Base-by-base conservation (phyloP, 305 asterid species). In the Salvia sclarea region DNA sequence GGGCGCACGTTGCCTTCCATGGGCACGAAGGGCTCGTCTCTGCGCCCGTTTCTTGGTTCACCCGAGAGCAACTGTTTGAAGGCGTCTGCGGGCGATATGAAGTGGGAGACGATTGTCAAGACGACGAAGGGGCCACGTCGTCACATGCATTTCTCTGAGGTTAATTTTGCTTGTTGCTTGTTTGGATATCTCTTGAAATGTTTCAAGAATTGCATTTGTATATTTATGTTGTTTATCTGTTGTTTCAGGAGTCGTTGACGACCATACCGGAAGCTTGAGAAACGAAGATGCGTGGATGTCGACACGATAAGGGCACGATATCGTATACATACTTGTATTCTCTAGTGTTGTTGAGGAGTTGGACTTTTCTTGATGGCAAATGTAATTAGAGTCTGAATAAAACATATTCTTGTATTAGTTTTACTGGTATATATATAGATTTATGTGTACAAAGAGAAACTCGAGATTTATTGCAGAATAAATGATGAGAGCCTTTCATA, bases 1-100 rank as follows among this genome's bases (percentile, higher is more conserved):
- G 68, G 62, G 37, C 89, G 96, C 40, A 86, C 90, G 16, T 72
- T 88, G 85, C 91, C 92, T 45, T 75, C 88, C 30, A 54, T 85
- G 8, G 41, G 84, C 30, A 59, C 80, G 10, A 83, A 74, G 64
- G 62, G 53, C 45, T 44, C 71, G 55, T 31, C 81, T 17, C 65
- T 69, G 30, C 77, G 77, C 31, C 57, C 78, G 37, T 68, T 69
- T 69, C 62, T 43, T 38, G 70, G 72, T 59, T 54, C 74, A 47
- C 74, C 72, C 13, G 69, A 66, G 64, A 75, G 59, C 35, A 73
- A 56, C 58, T 48, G 48, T 58, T 61, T 41, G 17, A 72, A 69
- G 74, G 65, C 35, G n/a, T 69, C 74, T 41, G 24, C 52, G 17
- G 60, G 53, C 56, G 79, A 76, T 63, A 72, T 66, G 50, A 80